Conservation (phyloP, 305 asterid species). For the Ajuga reptans region DNA sequence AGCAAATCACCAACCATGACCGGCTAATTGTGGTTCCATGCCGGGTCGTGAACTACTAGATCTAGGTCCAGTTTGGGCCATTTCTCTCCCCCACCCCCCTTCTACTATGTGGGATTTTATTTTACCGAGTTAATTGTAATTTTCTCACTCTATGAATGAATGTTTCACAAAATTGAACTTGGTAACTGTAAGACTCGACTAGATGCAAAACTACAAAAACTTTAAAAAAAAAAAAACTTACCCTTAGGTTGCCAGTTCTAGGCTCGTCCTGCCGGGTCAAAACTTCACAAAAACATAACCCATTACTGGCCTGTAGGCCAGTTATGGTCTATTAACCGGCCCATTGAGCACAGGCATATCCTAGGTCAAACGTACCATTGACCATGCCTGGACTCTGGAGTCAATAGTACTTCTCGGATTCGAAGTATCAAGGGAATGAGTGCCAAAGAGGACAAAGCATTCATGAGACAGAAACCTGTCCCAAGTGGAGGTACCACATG, state of each 20-base stretch:
- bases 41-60: not conserved
- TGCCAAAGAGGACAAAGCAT: constrained; percentile 9
- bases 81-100: not conserved
- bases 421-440: constrained; percentile 13
- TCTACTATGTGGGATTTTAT: not conserved
- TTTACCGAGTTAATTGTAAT: not conserved
- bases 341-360: not conserved
- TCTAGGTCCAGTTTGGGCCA: not conserved
- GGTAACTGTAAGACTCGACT: too few relatives aligned
- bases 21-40: not conserved
- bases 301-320: not conserved
- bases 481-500: constrained; percentile 39
- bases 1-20: not conserved
- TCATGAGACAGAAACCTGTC: constrained; percentile 30
- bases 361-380: not conserved
- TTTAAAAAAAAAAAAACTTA: too few relatives aligned
- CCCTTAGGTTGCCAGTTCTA: too few relatives aligned
- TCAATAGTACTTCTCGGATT: constrained; percentile 18
- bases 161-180: too few relatives aligned
- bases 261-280: too few relatives aligned
- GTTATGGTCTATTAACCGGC: not conserved
- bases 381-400: not conserved
- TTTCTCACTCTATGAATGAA: too few relatives aligned
- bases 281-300: too few relatives aligned
- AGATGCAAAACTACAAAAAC: too few relatives aligned